These are phyloP conservation scores for Mediolabrus comicus DNA, from an alignment of 108 stramenopile genomes.

Conservation along the genomic window DNA sequence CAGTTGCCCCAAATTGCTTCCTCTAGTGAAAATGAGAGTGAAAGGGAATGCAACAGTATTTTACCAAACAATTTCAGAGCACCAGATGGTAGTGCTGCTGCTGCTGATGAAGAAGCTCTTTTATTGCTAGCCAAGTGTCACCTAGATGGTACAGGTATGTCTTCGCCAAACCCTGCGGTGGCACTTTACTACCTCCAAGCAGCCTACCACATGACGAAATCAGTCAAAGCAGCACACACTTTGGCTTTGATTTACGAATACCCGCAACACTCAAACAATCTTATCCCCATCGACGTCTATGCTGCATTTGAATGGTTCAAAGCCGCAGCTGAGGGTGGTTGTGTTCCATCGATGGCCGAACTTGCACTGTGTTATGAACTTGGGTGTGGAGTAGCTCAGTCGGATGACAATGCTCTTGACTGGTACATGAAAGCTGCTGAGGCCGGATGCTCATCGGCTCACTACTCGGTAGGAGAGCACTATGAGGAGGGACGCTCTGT, in stretches of 20 bases:
- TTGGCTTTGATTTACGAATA: constrained; percentile 81
- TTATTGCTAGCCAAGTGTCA: constrained; percentile 60
- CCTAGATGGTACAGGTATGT: constrained; percentile 60
- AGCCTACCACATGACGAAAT: constrained; percentile 60
- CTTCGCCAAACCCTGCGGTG: constrained; percentile 9
- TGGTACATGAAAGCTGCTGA: constrained; percentile 89
- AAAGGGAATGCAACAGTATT: constrained; percentile 6
- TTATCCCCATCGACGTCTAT: constrained; percentile 73
- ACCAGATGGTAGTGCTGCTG: neutral
- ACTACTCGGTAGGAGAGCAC: constrained; percentile 81
- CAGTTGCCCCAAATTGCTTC: constrained; percentile 8
- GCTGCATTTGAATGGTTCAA: constrained; percentile 82
- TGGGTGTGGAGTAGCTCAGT: constrained; percentile 79
- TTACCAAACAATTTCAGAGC: constrained; percentile 13
- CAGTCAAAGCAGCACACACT: constrained; percentile 70
- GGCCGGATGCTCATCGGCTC: constrained; percentile 62
- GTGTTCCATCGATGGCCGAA: constrained; percentile 84
- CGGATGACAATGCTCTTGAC: constrained; percentile 74
- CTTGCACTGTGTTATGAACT: constrained; percentile 83
- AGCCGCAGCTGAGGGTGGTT: constrained; percentile 69
- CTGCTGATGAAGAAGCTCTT: constrained; percentile 55
- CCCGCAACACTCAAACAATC: constrained; percentile 49
- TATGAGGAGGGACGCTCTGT: constrained; percentile 83
- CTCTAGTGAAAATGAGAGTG: neutral
- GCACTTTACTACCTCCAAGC: constrained; percentile 77